These are phyloP conservation scores for Cyberlindnera samutprakarnensis DNA, from an alignment of 805 yeast species.

Conservation along the genomic window DNA sequence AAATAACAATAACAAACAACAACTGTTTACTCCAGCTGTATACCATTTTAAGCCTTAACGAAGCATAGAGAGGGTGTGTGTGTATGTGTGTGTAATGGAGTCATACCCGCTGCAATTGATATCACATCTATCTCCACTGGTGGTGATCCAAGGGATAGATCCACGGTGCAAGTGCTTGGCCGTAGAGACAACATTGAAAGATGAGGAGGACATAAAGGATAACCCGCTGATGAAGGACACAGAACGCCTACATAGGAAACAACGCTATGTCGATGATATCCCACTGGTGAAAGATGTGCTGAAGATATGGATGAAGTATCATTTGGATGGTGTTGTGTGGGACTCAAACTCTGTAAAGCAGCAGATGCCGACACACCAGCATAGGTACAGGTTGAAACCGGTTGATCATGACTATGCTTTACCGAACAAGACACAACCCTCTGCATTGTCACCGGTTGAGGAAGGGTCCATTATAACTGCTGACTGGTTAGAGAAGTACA, in stretches of 20 bases:
- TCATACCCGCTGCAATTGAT: slow-evolving; percentile 29
- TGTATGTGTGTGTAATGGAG: slow-evolving; percentile 35
- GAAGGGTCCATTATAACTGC: slow-evolving; percentile 25
- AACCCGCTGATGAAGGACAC: slow-evolving; percentile 3
- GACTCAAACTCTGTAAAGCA: slow-evolving; percentile 18
- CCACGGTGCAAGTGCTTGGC: slow-evolving; percentile 5
- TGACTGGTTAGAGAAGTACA: slow-evolving; percentile 49
- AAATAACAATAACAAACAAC: too few relatives aligned
- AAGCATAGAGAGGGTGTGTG: too few relatives aligned
- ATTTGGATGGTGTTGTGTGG: slow-evolving; percentile 23
- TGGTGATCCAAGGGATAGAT: slow-evolving; percentile 36
- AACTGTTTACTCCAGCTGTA: too few relatives aligned
- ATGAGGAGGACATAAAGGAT: slow-evolving; percentile 1
- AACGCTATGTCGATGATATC: slow-evolving; percentile 1
- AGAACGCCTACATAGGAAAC: slow-evolving; percentile 11
- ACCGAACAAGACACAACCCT: slow-evolving; percentile 11
- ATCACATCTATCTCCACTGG: slow-evolving; percentile 30
- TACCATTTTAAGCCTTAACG: too few relatives aligned
- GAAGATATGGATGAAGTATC: slow-evolving; percentile 23
- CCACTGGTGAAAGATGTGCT: slow-evolving; percentile 19
- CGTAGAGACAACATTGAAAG: slow-evolving; percentile 2
- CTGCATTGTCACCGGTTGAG: slow-evolving; percentile 3
- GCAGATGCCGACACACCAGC: slow-evolving; percentile 15
- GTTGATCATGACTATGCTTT: slow-evolving; percentile 22
- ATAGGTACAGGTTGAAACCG: slow-evolving; percentile 25